These are phyloP conservation scores for Pichia kudriavzevii DNA, from an alignment of 1,139 yeast genomes.

Conservation along the genomic window DNA sequence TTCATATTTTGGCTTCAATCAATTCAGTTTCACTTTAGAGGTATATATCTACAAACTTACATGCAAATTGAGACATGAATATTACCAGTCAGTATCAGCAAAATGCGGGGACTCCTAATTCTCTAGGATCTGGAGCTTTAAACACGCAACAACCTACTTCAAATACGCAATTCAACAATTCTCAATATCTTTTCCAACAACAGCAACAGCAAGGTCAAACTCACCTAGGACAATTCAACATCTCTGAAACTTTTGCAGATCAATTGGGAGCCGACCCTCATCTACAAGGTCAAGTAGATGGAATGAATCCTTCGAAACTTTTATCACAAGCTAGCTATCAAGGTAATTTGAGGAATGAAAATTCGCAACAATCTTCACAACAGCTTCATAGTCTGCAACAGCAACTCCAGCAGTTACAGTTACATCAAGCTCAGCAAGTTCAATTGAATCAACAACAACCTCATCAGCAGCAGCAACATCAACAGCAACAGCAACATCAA, in stretches of 20 bases:
- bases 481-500: conserved; percentile 18
- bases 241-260: no score
- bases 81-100: conserved; percentile 15
- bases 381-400: conserved; percentile 17
- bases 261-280: conserved; percentile 6
- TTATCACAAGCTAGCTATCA: conserved; percentile 34
- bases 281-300: conserved; percentile 9
- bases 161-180: conserved; percentile 11
- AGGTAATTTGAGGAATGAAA: conserved; percentile 25
- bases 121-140: conserved; percentile 4
- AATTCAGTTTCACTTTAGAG: no score
- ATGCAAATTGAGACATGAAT: no score
- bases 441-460: conserved; percentile 27
- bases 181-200: conserved; percentile 15
- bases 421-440: conserved; percentile 21
- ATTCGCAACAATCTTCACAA: conserved; percentile 17
- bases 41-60: no score
- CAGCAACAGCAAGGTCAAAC: conserved; percentile 9
- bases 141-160: conserved; percentile 11
- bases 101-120: conserved; percentile 7
- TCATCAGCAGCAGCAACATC: conserved; percentile 18
- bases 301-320: conserved; percentile 29
- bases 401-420: conserved; percentile 26
- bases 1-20: no score
- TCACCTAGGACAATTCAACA: conserved; percentile 7